phyloP scores from a whole-genome alignment of 1,284 basidiomycete species.

The Trametes polyzona region DNA sequence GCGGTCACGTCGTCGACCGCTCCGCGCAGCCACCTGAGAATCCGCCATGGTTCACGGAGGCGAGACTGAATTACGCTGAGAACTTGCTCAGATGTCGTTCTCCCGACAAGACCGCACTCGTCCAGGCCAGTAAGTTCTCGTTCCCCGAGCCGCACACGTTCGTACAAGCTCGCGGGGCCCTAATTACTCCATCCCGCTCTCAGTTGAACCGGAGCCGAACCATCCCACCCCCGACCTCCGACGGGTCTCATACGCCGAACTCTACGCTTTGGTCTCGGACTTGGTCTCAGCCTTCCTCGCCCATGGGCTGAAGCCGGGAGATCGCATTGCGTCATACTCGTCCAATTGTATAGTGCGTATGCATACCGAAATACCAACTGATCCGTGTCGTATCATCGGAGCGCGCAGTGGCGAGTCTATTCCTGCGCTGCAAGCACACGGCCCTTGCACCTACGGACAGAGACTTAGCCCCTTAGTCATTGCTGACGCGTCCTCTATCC shows the following conservation, averaged over 20 bases:
- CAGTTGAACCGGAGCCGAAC: conserved; percentile 65
- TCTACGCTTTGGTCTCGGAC: conserved; percentile 65
- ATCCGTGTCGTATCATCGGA: background rate
- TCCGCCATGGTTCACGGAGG: conserved; percentile 76
- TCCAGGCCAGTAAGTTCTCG: conserved; percentile 66
- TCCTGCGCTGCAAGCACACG: background rate
- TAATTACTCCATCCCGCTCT: background rate
- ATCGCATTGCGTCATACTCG: conserved; percentile 81
- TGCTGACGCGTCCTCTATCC: conserved; percentile 2
- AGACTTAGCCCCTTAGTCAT: too few relatives aligned
- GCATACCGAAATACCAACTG: background rate
- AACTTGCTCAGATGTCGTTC: conserved; percentile 75
- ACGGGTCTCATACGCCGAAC: conserved; percentile 59
- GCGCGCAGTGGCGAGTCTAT: conserved; percentile 8
- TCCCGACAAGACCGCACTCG: conserved; percentile 67
- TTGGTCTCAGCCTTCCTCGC: conserved; percentile 64
- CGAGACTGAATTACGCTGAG: conserved; percentile 84
- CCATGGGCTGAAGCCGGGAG: conserved; percentile 68
- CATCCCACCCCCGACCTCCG: conserved; percentile 50
- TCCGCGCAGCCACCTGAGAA: conserved; percentile 67
- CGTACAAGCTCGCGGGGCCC: conserved; percentile 9
- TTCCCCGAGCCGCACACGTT: conserved; percentile 19
- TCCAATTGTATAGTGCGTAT: conserved; percentile 75
- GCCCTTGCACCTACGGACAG: too few relatives aligned
- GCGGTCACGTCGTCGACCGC: conserved; percentile 62